Evolutionary conservation across 108 stramenopile genomes (phyloP).

Genomic region (Cyclotella sp.): DNA sequence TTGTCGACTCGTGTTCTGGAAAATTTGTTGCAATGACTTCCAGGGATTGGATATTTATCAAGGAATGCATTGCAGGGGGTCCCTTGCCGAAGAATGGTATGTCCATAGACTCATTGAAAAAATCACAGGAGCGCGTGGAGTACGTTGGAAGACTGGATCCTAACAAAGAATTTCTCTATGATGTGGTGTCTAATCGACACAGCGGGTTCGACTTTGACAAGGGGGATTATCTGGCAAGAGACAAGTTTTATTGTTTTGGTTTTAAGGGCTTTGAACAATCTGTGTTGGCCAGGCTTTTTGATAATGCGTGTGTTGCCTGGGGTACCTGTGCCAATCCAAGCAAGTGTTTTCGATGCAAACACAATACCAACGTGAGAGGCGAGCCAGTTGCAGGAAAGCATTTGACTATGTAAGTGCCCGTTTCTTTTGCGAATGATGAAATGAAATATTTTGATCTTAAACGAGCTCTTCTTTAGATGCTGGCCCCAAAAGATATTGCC

Average conservation of each 20-base stretch:
- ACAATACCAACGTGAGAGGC: background rate
- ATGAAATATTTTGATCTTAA: background rate
- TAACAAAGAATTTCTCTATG: constrained; percentile 87
- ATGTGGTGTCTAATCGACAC: constrained; percentile 90
- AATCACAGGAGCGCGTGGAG: constrained; percentile 1
- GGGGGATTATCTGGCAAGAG: constrained; percentile 93
- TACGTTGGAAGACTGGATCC: constrained; percentile 62
- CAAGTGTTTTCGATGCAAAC: constrained; percentile 56
- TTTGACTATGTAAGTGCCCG: constrained; percentile 61
- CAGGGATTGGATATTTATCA: constrained; percentile 90
- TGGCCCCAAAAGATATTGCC: constrained; percentile 84
- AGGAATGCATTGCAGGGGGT: constrained; percentile 70
- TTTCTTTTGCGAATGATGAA: background rate
- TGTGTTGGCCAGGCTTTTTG: constrained; percentile 54
- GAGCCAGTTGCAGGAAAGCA: constrained; percentile 47
- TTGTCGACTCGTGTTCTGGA: constrained; percentile 22
- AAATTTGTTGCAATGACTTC: constrained; percentile 63
- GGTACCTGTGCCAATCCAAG: constrained; percentile 55
- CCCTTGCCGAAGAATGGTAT: constrained; percentile 47
- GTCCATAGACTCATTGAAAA: constrained; percentile 28
- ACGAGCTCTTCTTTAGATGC: constrained; percentile 52
- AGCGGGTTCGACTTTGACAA: constrained; percentile 95
- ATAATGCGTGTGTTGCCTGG: constrained; percentile 78
- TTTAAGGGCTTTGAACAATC: constrained; percentile 48
- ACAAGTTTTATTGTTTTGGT: constrained; percentile 56